Evolutionary conservation across 179 eudicot species (phyloP).

Genomic region (Camellia oleifera): DNA sequence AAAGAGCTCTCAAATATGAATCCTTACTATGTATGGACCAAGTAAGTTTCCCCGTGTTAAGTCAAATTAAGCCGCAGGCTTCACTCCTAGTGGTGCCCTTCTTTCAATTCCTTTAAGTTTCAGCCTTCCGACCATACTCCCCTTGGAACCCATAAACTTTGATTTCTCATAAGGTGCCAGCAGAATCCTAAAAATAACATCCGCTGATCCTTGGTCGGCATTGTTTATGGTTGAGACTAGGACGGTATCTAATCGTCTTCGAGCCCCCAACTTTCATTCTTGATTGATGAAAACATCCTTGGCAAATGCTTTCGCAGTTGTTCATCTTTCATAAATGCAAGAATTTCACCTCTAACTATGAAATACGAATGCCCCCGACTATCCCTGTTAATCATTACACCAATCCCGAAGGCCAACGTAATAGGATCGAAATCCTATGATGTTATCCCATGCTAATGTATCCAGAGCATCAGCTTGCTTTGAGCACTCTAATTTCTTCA

Average conservation of each 20-base stretch:
- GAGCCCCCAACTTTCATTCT: constrained; percentile 70
- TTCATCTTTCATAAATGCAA: constrained; percentile 52
- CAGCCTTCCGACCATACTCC: too few species aligned
- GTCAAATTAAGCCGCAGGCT: too few species aligned
- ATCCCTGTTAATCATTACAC: constrained; percentile 45
- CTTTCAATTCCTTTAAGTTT: too few species aligned
- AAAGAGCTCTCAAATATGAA: too few species aligned
- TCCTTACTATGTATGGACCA: too few species aligned
- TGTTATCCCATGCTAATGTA: not conserved
- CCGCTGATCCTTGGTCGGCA: constrained; percentile 53
- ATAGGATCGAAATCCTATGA: constrained; percentile 30
- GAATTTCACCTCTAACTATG: constrained; percentile 40
- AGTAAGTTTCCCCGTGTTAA: too few species aligned
- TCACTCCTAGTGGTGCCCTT: too few species aligned
- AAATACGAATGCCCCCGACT: constrained; percentile 62
- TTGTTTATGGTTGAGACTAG: constrained; percentile 46
- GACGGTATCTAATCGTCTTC: constrained; percentile 63
- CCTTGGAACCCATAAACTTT: constrained; percentile 1
- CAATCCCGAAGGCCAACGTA: constrained; percentile 31
- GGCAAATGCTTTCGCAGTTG: constrained; percentile 66
- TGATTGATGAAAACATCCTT: constrained; percentile 67
- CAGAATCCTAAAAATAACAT: constrained; percentile 36
- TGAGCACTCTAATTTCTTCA: constrained; percentile 53
- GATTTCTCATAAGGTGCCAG: constrained; percentile 19
- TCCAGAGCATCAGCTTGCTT: too few species aligned